phyloP scores from a whole-genome alignment of 1,284 basidiomycete species.

The Retiboletus flavoniger region DNA sequence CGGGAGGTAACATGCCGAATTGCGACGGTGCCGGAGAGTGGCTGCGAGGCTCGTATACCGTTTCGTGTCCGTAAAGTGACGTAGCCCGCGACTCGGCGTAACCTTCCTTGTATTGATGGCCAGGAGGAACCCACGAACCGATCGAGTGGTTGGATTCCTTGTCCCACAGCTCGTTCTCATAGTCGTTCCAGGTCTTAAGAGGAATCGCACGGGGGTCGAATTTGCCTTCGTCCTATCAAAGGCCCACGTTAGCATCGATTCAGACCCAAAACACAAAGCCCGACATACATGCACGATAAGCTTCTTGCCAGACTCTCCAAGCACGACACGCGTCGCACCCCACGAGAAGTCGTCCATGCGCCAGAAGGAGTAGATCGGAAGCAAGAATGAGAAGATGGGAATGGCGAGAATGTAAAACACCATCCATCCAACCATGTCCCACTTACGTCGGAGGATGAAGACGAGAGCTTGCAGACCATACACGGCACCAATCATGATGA shows the following conservation, averaged over 20 bases:
- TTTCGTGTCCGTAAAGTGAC: conserved; percentile 80
- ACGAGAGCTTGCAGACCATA: conserved; percentile 90
- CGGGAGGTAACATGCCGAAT: conserved; percentile 53
- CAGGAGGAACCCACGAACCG: conserved; percentile 78
- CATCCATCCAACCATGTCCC: conserved; percentile 99
- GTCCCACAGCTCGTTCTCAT: conserved; percentile 97
- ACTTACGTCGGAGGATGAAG: conserved; percentile 84
- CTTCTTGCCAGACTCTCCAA: conserved; percentile 95
- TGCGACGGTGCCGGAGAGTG: conserved; percentile 73
- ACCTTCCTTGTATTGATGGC: conserved; percentile 63
- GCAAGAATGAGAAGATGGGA: conserved; percentile 87
- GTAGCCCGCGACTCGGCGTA: conserved; percentile 73
- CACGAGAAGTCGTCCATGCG: conserved; percentile 99
- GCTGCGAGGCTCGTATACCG: conserved; percentile 67
- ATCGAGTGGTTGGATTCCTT: conserved; percentile 92
- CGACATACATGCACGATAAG: conserved; percentile 84
- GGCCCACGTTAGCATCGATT: conserved; percentile 13
- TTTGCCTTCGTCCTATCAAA: conserved; percentile 85
- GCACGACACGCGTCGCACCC: conserved; percentile 92
- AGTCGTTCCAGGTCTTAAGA: conserved; percentile 95
- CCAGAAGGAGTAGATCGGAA: conserved; percentile 98
- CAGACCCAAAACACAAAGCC: not conserved
- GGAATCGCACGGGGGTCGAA: conserved; percentile 93
- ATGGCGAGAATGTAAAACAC: conserved; percentile 93
- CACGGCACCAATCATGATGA: conserved; percentile 90